These are phyloP conservation scores for Pythium myriotylum DNA, from an alignment of 352 stramenopile genomes.

Conservation along the genomic window DNA sequence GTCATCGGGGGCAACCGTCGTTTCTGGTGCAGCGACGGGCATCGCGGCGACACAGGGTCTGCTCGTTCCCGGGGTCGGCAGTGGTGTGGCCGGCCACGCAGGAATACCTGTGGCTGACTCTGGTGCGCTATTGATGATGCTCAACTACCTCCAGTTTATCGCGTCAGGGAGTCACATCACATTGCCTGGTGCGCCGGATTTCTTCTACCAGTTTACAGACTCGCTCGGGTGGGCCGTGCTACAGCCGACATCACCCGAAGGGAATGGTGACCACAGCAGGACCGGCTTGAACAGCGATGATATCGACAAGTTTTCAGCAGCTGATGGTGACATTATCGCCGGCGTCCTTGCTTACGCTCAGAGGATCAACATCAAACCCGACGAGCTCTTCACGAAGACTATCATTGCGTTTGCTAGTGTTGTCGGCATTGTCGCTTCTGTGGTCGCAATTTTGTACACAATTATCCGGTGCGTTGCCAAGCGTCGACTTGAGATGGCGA, in stretches of 20 bases:
- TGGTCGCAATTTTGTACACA: slow-evolving; percentile 61
- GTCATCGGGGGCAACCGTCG: slow-evolving; percentile 35
- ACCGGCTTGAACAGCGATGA: slow-evolving; percentile 31
- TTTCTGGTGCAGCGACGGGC: slow-evolving; percentile 28
- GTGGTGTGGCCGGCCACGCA: slow-evolving; percentile 5
- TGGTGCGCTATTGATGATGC: slow-evolving; percentile 59
- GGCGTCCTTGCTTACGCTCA: slow-evolving; percentile 69
- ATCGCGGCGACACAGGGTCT: slow-evolving; percentile 11
- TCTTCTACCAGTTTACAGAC: slow-evolving; percentile 71
- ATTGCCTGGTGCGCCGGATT: slow-evolving; percentile 55
- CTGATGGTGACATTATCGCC: slow-evolving; percentile 74
- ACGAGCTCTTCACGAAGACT: slow-evolving; percentile 76
- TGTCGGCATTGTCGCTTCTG: slow-evolving; percentile 55
- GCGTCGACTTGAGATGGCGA: slow-evolving; percentile 51
- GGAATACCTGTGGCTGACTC: slow-evolving; percentile 45
- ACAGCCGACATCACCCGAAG: slow-evolving; percentile 26
- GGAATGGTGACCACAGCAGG: slow-evolving; percentile 9
- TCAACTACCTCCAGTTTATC: slow-evolving; percentile 78
- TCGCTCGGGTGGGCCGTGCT: slow-evolving; percentile 70
- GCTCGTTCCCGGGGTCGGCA: slow-evolving; percentile 19
- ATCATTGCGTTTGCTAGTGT: slow-evolving; percentile 65
- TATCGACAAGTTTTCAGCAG: slow-evolving; percentile 49
- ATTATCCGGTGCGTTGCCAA: slow-evolving; percentile 49
- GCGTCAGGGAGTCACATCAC: slow-evolving; percentile 64
- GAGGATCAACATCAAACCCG: slow-evolving; percentile 61